Evolutionary conservation across 228 moss, liverwort and hornwort species (phyloP), one percentile per base, ranked within the genome.

Genomic region (Sphagnum magellanicum): DNA sequence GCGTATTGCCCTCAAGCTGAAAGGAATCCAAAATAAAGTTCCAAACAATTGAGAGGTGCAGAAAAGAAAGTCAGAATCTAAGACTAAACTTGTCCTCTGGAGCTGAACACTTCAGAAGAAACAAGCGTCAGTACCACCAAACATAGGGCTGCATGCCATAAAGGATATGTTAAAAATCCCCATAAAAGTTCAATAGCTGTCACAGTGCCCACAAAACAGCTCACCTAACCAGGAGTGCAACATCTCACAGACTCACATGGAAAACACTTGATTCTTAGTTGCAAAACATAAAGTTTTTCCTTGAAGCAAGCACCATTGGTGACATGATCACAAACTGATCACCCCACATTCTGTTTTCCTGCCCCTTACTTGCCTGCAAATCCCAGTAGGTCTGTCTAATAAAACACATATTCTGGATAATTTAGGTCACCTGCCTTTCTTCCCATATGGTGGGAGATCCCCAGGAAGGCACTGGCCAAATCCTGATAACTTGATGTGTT

Each of bases 401-500:
- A 77, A 84, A 74, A 32, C 78, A 46, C 47, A 74, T 74, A 79
- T 79, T 75, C 77, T 57, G 71, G 77, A 85, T 85, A 81, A 85
- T 52, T 79, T 71, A 81, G 81, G 74, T 68, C 77, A 79, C 58
- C 71, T 75, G 68, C 68, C 67, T 63, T 63, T 74, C 32, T 79
- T 81, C 81, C 74, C 74, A 84, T 58, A 72, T 46, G 72, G 32
- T 32, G 32, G 32, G 32, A 32, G 32, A 32, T 32, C 32, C 32
- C 32, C 32, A 32, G 32, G 32, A 32, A 32, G 32, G 32, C 32
- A 32, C 32, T 32, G 0, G 32, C 32, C 32, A 32, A 32, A 32
- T 32, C 32, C 32, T 32, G 32, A 32, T 32, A 32, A 32, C 32
- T 32, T 32, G 32, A 32, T 32, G 32, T 32, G 32, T 32, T 32